These are phyloP conservation scores for Trametes meyenii DNA, from an alignment of 768 basidiomycete species.

Conservation along the genomic window DNA sequence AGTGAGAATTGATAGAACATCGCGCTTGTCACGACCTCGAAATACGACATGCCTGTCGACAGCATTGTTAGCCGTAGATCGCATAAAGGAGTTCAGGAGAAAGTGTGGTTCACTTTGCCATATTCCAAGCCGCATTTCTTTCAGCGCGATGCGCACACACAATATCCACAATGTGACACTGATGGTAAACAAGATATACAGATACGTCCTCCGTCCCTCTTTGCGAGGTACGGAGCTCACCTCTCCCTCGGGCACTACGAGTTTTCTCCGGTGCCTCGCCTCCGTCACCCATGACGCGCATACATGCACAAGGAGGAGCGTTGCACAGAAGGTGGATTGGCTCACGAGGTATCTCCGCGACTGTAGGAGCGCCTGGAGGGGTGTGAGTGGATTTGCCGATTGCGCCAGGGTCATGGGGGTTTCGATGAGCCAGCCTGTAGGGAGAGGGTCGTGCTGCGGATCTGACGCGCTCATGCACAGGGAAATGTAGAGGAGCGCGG, in stretches of 20 bases:
- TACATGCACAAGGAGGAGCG: conserved; percentile 79
- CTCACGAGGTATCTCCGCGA: conserved; percentile 80
- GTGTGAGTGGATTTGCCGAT: conserved; percentile 43
- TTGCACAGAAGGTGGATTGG: conserved; percentile 78
- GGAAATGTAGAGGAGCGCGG: conserved; percentile 63
- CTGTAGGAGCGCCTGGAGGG: conserved; percentile 57
- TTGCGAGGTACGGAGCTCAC: conserved; percentile 76
- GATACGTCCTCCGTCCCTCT: conserved; percentile 62
- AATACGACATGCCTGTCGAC: conserved; percentile 67
- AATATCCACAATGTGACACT: conserved; percentile 53
- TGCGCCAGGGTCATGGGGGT: conserved; percentile 58
- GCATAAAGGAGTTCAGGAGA: not conserved
- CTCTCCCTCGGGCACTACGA: conserved; percentile 61
- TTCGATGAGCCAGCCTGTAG: conserved; percentile 79
- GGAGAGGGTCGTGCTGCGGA: conserved; percentile 41
- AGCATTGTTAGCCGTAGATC: not conserved
- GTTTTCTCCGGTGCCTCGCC: conserved; percentile 45
- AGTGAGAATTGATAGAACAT: conserved; percentile 90
- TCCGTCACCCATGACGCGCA: conserved; percentile 79
- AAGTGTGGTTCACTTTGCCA: conserved; percentile 66
- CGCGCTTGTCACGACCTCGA: conserved; percentile 73
- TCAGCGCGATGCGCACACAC: conserved; percentile 51
- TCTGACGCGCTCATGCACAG: conserved; percentile 33
- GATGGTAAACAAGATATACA: conserved; percentile 67
- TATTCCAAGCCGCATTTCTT: conserved; percentile 47